Evolutionary conservation across 2,329 filamentous ascomycete species (phyloP), one percentile per base, ranked within the genome.

Genomic region (Dichotomopilus funicola): DNA sequence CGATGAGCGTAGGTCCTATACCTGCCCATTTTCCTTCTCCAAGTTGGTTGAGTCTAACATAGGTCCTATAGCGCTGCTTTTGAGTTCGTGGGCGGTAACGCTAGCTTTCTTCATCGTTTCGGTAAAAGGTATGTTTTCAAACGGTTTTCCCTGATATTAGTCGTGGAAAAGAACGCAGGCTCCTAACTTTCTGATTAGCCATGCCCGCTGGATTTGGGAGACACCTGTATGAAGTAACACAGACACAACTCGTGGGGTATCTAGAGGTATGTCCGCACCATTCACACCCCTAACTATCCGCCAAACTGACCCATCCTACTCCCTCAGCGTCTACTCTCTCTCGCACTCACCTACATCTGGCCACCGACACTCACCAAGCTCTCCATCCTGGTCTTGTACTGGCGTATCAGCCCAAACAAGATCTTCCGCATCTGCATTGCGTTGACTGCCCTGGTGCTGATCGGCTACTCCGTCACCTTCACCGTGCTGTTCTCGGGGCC

Each of bases 401-500:
- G 49, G 49, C 49, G 49, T 41, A 51, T 51, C 38, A 51, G 40
- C 40, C 49, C 49, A 4, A 27, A 51, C 27, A 51, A 36, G 13
- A 10, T 27, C 11, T 44, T 51, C 33, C 49, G 49, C 4, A 19
- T 44, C 4, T 43, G 49, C 38, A 36, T 54, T 46, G 9, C 49
- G 13, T 13, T 11, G n/a, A 49, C 13, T 11, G 51, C 45, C 8
- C 37, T 54, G 7, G 37, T 43, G 37, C 31, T 61, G 12, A 38
- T 63, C 38, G 57, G 42, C 48, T 58, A 65, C 49, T 62, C 64
- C 6, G n/a, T 64, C 8, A 56, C 57, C 43, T 61, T 65, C 44
- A 62, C 60, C 8, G 44, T 47, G 43, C 51, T 67, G 51, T 59
- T 63, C 19, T 57, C 57, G 12, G 64, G 60, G 4, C 65, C 64